Base-by-base conservation (phyloP, 2,329 filamentous ascomycete genomes). In the Calycina marina region DNA sequence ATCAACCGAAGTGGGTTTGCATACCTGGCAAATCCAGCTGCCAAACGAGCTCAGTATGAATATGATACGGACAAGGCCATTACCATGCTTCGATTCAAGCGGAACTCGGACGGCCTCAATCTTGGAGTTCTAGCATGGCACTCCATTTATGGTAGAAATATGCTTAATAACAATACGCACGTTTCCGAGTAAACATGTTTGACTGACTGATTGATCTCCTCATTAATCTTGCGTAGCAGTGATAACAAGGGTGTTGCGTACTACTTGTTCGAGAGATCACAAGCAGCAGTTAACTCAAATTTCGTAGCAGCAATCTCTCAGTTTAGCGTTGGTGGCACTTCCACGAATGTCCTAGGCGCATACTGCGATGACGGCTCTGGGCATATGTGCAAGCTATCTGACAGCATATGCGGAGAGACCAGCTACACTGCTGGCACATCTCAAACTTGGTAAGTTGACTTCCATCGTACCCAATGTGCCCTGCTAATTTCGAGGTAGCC, bases 241-340 rank as follows among this genome's bases (percentile, higher is more conserved):
- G 47, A 96, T 56, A 96, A 96, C 62, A 96, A 96, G 57, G 88
- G 86, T 6, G 81, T 93, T 4, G 84, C 85, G 2, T 79, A 84
- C 0, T 81, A 80, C 49, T 61, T 93, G 8, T 77, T 93, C 34
- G 88, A 96, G 51, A 66, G 77, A 43, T 72, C 69, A 26, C 64
- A 77, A 35, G 46, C 60, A 1, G 63, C 59, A 10, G 73, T 74
- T n/a, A 66, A 69, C 0, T 60, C 71, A 2, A 69, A 67, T 8
- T 93, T 93, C 44, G 80, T 94, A 2, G 85, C 85, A 5, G 86
- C 83, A 8, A 94, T 94, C 55, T 90, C 83, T 3, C 88, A 94
- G 53, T 73, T 85, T 8, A 93, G 79, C 41, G 84, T 93, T 6
- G 88, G 84, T 18, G 88, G 94, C 48, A 93, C 84, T 0, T 80